phyloP scores from a whole-genome alignment of 306 rosid species.

The Vigna radiata region DNA sequence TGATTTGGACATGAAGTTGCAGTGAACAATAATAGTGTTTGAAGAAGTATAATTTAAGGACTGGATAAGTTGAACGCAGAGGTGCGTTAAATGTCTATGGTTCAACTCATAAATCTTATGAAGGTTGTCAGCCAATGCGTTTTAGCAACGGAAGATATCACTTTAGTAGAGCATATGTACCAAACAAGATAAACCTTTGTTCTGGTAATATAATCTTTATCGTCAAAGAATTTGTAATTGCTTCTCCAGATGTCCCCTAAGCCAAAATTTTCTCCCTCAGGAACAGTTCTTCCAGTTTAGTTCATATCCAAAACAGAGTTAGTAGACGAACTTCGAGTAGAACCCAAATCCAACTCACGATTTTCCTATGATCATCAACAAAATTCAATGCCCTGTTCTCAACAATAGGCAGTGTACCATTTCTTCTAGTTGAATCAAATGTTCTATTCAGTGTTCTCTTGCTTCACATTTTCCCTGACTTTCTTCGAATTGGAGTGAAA shows the following conservation, averaged over 20 bases:
- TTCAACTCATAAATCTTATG: too few relatives aligned
- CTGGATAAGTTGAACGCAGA: too few relatives aligned
- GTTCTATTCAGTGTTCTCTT: conserved; percentile 46
- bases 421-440: conserved; percentile 50
- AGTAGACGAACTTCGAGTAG: conserved; percentile 44
- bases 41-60: too few relatives aligned
- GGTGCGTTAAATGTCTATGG: too few relatives aligned
- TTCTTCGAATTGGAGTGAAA: conserved; percentile 55
- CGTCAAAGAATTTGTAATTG: conserved; percentile 33
- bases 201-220: neutral
- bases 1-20: too few relatives aligned
- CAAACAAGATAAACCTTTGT: too few relatives aligned
- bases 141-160: too few relatives aligned
- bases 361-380: conserved; percentile 41
- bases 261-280: conserved; percentile 42
- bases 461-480: conserved; percentile 56
- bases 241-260: conserved; percentile 44
- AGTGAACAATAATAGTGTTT: too few relatives aligned
- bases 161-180: too few relatives aligned
- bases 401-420: conserved; percentile 37
- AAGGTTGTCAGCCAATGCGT: too few relatives aligned
- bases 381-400: conserved; percentile 47
- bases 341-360: conserved; percentile 45
- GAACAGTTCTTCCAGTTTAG: conserved; percentile 45
- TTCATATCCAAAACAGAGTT: conserved; percentile 44